A percentile compares a stretch with the other conserved stretches of the same genome.
These are phyloP conservation scores for Pontederia paniculata DNA, from an alignment of 176 grass and related monocot species.

Conservation along the genomic window DNA sequence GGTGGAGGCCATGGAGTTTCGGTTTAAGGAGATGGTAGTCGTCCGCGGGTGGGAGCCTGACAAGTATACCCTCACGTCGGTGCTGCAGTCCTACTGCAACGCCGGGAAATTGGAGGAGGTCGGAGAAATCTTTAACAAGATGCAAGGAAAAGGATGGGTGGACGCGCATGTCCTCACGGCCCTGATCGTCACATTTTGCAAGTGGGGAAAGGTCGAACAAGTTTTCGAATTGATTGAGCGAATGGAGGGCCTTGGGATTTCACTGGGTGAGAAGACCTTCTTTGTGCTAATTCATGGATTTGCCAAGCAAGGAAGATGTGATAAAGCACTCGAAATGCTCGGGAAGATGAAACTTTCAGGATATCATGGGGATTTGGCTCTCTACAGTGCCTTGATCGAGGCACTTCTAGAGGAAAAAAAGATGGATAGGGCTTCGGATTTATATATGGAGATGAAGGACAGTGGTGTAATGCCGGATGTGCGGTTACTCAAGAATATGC, in stretches of 20 bases:
- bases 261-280: constrained; percentile 48
- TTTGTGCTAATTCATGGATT: constrained; percentile 50
- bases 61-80: constrained; percentile 66
- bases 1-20: constrained; percentile 29
- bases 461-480: constrained; percentile 35
- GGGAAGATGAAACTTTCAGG: constrained; percentile 45
- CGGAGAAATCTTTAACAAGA: constrained; percentile 38
- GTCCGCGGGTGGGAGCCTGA: constrained; percentile 28
- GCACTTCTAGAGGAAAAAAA: constrained; percentile 43
- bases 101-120: constrained; percentile 30
- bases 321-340: constrained; percentile 54
- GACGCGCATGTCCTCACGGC: constrained; percentile 58
- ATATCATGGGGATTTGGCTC: constrained; percentile 44
- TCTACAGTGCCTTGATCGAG: constrained; percentile 60
- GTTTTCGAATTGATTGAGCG: constrained; percentile 39
- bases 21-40: constrained; percentile 49
- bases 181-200: constrained; percentile 57
- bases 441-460: constrained; percentile 62
- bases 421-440: constrained; percentile 19
- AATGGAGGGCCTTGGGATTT: constrained; percentile 44
- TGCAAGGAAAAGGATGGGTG: constrained; percentile 46
- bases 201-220: constrained; percentile 54
- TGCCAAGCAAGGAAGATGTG: constrained; percentile 40
- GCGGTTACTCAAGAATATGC: constrained; percentile 44
- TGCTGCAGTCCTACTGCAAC: constrained; percentile 64